Percentiles rank a stretch among this genome's conserved stretches.
Evolutionary conservation across 176 grass and related monocot species (phyloP).

Genomic region (Carex scoparia): DNA sequence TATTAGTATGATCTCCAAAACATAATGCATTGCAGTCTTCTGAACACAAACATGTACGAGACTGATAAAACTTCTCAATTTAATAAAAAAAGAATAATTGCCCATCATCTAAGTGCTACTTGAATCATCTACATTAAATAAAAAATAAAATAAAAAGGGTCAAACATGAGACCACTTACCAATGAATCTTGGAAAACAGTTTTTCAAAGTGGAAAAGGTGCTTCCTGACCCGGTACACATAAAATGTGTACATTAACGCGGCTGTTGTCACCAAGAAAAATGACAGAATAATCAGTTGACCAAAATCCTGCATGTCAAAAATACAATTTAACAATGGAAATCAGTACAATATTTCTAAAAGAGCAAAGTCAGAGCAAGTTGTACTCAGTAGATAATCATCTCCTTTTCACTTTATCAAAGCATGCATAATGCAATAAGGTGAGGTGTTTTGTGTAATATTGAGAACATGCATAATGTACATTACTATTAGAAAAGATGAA

Average conservation of each 20-base stretch:
- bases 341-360: background rate
- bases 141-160: background rate
- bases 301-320: conserved; percentile 60
- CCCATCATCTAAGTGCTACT: background rate
- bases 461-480: background rate
- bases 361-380: conserved; percentile 6
- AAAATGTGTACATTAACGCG: conserved; percentile 56
- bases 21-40: background rate
- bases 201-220: conserved; percentile 91
- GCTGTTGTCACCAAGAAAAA: conserved; percentile 79
- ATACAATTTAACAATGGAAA: background rate
- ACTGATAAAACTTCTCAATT: background rate
- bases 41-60: background rate
- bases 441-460: background rate
- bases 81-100: background rate
- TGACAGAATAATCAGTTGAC: conserved; percentile 57
- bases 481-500: background rate
- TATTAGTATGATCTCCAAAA: background rate
- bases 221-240: conserved; percentile 62
- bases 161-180: conserved; percentile 3
- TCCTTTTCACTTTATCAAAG: background rate
- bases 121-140: background rate
- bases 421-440: background rate
- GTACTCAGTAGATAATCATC: background rate
- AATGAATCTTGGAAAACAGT: conserved; percentile 46